These are phyloP conservation scores for Alternaria gansuensis DNA, from an alignment of 2,329 filamentous ascomycete species.

Conservation along the genomic window DNA sequence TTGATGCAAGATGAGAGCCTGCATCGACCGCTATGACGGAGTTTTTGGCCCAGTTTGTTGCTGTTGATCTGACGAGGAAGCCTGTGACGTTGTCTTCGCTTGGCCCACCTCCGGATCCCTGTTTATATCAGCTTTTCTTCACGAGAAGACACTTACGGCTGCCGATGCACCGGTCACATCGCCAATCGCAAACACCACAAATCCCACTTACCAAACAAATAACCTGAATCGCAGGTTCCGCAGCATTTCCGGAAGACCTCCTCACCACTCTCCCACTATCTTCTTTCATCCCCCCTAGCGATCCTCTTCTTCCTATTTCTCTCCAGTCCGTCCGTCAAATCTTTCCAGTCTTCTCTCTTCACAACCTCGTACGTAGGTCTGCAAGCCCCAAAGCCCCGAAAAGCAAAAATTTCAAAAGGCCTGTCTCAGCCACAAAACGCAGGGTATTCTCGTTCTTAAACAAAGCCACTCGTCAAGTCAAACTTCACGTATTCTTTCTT, in stretches of 20 bases:
- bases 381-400: neutral
- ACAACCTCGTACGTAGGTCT: neutral
- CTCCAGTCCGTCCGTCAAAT: neutral
- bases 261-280: constrained; percentile 51
- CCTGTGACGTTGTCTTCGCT: constrained; percentile 89
- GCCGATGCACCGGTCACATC: neutral
- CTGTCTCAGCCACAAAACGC: constrained; percentile 4
- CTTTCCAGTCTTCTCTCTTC: neutral
- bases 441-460: neutral
- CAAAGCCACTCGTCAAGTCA: neutral
- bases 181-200: neutral
- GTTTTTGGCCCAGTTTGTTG: constrained; percentile 79
- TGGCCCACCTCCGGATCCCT: constrained; percentile 92
- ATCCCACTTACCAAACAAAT: constrained; percentile 56
- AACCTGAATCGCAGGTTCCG: constrained; percentile 57
- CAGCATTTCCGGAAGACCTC: constrained; percentile 47
- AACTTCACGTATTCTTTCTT: neutral
- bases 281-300: constrained; percentile 54
- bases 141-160: neutral
- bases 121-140: constrained; percentile 22
- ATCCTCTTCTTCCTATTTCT: constrained; percentile 3
- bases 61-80: constrained; percentile 83
- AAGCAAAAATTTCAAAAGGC: neutral
- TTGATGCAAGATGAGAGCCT: constrained; percentile 86
- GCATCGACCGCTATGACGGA: constrained; percentile 94